Percentiles rank a stretch among this genome's conserved stretches.
Evolutionary conservation across 2,329 filamentous ascomycete species (phyloP).

Genomic region (Camptophora hylomeconis): DNA sequence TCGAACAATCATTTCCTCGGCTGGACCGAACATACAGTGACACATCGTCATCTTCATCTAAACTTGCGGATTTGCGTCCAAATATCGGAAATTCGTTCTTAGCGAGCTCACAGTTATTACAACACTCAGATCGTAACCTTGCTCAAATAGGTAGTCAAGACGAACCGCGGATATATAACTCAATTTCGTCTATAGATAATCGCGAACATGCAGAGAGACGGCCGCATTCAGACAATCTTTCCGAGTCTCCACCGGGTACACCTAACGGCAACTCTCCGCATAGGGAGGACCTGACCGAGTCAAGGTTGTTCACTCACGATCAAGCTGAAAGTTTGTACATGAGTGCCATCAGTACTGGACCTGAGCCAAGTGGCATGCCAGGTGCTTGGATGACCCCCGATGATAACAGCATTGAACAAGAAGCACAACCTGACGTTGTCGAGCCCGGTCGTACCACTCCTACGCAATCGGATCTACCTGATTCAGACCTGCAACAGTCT

Average conservation of each 20-base stretch:
- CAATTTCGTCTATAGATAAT: conserved; percentile 6
- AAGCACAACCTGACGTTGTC: not conserved
- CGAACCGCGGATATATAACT: not conserved
- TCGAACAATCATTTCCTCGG: too few species aligned
- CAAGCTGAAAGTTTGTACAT: conserved; percentile 40
- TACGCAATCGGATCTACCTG: too few species aligned
- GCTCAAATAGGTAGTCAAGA: too few species aligned
- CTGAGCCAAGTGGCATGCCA: conserved; percentile 1
- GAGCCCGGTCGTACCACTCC: too few species aligned
- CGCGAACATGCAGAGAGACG: conserved; percentile 6
- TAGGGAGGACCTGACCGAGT: conserved; percentile 29
- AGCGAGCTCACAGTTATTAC: conserved; percentile 4
- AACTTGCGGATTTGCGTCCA: not conserved
- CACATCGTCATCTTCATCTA: conserved; percentile 2
- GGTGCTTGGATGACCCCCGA: not conserved
- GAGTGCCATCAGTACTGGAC: conserved; percentile 42
- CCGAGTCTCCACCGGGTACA: not conserved
- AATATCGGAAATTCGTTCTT: conserved; percentile 3
- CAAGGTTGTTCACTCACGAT: conserved; percentile 34
- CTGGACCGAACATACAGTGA: too few species aligned
- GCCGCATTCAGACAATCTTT: not conserved
- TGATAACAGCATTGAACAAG: too few species aligned
- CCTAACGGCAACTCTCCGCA: not conserved
- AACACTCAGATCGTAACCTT: conserved; percentile 8
- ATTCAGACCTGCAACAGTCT: too few species aligned